Conservation (phyloP, 1,284 basidiomycete species). For the Coniferiporia sulphurascens region DNA sequence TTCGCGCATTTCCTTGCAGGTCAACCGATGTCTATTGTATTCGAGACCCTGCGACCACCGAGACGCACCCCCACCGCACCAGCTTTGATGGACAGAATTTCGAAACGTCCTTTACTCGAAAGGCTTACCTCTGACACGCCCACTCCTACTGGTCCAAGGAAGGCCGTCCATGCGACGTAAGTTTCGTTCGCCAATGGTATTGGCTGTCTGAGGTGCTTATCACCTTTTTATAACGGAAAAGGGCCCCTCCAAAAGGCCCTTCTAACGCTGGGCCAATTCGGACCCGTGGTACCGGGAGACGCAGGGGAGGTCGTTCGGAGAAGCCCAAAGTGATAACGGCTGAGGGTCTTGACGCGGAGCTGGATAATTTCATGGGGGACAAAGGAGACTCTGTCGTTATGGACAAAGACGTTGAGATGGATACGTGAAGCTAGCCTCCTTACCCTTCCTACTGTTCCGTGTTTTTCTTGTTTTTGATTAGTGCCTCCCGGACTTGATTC, state of each 20-base stretch:
- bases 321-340: constrained; percentile 59
- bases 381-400: constrained; percentile 41
- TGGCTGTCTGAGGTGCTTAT: background rate
- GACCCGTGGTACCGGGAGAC: constrained; percentile 26
- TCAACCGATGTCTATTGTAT: constrained; percentile 76
- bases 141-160: constrained; percentile 24
- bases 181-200: constrained; percentile 24
- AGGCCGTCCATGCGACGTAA: constrained; percentile 16
- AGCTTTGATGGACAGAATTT: constrained; percentile 54
- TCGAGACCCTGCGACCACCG: constrained; percentile 41
- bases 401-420: constrained; percentile 51
- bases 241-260: background rate
- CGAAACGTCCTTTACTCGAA: constrained; percentile 57
- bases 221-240: background rate
- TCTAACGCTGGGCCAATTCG: constrained; percentile 37
- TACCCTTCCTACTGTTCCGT: background rate
- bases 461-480: background rate
- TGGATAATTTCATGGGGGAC: constrained; percentile 87
- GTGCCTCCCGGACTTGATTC: background rate
- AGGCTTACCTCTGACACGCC: constrained; percentile 47
- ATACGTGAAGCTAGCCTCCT: constrained; percentile 8
- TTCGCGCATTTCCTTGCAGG: constrained; percentile 45
- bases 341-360: constrained; percentile 84
- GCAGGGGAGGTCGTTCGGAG: constrained; percentile 24
- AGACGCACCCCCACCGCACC: constrained; percentile 45